Conservation (phyloP, 2,329 filamentous ascomycete genomes). For the Stagonosporopsis chrysanthemi region DNA sequence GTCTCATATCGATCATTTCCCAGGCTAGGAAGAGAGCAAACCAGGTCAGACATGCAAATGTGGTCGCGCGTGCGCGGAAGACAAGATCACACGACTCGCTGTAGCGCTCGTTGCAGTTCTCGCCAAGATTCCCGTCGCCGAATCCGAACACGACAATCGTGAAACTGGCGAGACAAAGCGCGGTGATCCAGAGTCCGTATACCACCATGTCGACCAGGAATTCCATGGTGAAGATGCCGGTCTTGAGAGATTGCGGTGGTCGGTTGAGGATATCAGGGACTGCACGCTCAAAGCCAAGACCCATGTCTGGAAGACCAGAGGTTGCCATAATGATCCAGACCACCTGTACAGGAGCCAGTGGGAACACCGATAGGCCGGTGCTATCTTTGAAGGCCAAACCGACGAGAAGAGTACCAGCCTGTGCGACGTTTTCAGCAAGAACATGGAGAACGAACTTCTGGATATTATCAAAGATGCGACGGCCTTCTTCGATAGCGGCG, state of each 20-base stretch:
- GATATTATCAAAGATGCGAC: conserved; percentile 87
- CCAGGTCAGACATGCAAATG: conserved; percentile 78
- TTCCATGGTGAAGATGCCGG: conserved; percentile 50
- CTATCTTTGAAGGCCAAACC: conserved; percentile 82
- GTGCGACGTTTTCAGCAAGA: conserved; percentile 81
- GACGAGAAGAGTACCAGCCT: conserved; percentile 81
- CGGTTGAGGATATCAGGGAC: conserved; percentile 79
- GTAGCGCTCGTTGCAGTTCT: conserved; percentile 47
- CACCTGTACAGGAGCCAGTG: conserved; percentile 83
- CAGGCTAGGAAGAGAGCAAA: conserved; percentile 79
- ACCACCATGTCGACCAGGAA: conserved; percentile 50
- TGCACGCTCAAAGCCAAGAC: conserved; percentile 80
- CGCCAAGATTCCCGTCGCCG: conserved; percentile 44
- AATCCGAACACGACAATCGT: conserved; percentile 46
- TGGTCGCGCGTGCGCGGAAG: conserved; percentile 69
- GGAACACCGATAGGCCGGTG: conserved; percentile 78
- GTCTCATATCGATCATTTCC: conserved; percentile 77
- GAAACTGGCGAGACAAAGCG: conserved; percentile 44
- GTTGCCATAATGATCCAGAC: conserved; percentile 97
- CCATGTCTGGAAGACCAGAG: conserved; percentile 80
- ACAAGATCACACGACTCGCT: conserved; percentile 44
- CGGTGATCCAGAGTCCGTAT: conserved; percentile 49
- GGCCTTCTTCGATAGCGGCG: conserved; percentile 80
- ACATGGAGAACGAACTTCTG: conserved; percentile 84
- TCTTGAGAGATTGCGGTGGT: conserved; percentile 68